Evolutionary conservation across 345 rosid species (phyloP).

Genomic region (Odontarrhena argentea): DNA sequence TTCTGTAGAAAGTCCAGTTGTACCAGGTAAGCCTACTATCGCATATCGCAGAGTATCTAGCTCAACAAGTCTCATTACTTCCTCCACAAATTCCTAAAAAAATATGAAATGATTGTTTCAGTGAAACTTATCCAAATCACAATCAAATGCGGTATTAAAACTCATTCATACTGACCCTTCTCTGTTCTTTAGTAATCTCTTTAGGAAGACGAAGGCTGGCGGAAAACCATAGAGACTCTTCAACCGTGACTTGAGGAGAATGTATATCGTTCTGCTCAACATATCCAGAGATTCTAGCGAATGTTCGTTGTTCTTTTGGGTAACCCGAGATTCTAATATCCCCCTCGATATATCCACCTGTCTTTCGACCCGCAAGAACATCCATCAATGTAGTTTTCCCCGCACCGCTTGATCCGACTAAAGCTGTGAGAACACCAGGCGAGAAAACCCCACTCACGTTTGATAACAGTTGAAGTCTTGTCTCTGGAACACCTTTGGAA

Average conservation of each 20-base stretch:
- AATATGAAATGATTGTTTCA: neutral
- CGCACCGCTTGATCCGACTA: slow-evolving; percentile 97
- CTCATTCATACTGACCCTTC: slow-evolving; percentile 44
- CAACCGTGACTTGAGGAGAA: slow-evolving; percentile 95
- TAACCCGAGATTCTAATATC: slow-evolving; percentile 79
- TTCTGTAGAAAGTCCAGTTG: slow-evolving; percentile 85
- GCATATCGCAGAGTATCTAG: slow-evolving; percentile 70
- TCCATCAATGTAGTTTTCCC: slow-evolving; percentile 98
- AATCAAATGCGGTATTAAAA: slow-evolving; percentile 17
- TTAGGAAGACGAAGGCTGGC: slow-evolving; percentile 79
- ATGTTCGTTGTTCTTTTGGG: slow-evolving; percentile 76
- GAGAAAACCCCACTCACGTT: slow-evolving; percentile 91
- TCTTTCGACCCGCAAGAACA: slow-evolving; percentile 94
- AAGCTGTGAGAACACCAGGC: slow-evolving; percentile 90
- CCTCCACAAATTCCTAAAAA: slow-evolving; percentile 86
- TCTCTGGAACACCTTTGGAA: slow-evolving; percentile 70
- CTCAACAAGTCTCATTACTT: slow-evolving; percentile 91
- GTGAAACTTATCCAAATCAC: slow-evolving; percentile 12
- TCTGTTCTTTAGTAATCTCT: slow-evolving; percentile 67
- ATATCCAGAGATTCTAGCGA: slow-evolving; percentile 91
- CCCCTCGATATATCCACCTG: slow-evolving; percentile 91
- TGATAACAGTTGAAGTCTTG: slow-evolving; percentile 67
- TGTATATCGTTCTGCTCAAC: slow-evolving; percentile 97
- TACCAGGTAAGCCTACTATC: slow-evolving; percentile 85
- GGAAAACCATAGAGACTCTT: slow-evolving; percentile 91